A percentile compares a stretch with the other conserved stretches of the same genome.
These are phyloP conservation scores for Exophiala spinifera DNA, from an alignment of 2,329 filamentous ascomycete genomes.

Conservation along the genomic window DNA sequence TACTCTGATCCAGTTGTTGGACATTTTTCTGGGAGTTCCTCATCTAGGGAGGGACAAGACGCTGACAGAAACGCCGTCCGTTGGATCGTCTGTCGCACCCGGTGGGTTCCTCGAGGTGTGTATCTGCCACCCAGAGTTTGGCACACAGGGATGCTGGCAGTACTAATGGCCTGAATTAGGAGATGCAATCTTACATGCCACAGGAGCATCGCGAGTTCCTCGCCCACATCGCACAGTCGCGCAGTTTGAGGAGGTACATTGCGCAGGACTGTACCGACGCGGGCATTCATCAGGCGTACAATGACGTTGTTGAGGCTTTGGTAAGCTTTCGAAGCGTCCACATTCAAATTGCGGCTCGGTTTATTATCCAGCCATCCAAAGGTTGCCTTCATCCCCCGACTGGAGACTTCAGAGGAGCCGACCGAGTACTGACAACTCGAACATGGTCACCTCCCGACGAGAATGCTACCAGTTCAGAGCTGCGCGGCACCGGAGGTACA, in stretches of 20 bases:
- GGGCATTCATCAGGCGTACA: not conserved
- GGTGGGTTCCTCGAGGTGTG: conserved; percentile 1
- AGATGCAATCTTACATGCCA: not conserved
- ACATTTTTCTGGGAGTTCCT: conserved; percentile 49
- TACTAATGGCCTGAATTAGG: not conserved
- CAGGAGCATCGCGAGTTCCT: conserved; percentile 27
- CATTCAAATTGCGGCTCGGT: conserved; percentile 1
- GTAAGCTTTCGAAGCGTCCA: not conserved
- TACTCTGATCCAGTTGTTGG: conserved; percentile 53
- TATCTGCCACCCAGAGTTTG: not conserved
- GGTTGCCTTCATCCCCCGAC: not conserved
- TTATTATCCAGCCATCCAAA: not conserved
- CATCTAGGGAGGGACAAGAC: not conserved
- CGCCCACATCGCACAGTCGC: not conserved
- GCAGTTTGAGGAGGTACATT: not conserved
- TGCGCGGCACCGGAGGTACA: conserved; percentile 53
- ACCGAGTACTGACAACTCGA: not conserved
- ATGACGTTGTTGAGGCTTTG: not conserved
- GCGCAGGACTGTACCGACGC: not conserved
- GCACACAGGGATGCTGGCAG: not conserved
- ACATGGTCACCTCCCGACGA: not conserved
- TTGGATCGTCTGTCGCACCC: not conserved
- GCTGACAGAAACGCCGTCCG: not conserved
- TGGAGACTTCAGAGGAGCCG: not conserved
- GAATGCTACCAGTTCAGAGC: too few relatives aligned